A percentile compares a stretch with the other conserved stretches of the same genome.
Evolutionary conservation across 306 rosid species (phyloP).

Genomic region (Dalbergia oliveri): DNA sequence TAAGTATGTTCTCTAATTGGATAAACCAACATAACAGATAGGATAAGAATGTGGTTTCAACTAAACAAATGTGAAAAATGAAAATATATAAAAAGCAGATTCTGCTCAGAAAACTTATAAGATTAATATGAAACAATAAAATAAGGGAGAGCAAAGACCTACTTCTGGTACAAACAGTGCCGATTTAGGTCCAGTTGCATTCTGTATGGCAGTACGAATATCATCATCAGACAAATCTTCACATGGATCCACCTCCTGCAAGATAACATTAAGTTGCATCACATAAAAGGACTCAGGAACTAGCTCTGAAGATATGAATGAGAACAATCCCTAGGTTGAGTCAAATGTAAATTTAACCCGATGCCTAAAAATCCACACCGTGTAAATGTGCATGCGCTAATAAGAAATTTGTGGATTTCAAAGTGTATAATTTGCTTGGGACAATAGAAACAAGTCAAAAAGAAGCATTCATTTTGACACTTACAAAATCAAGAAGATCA

Average conservation of each 20-base stretch:
- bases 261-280: conserved; percentile 39
- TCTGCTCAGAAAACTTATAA: not conserved
- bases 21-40: conserved; percentile 14
- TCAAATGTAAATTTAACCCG: conserved; percentile 4
- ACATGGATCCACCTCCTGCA: conserved; percentile 97
- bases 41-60: not conserved
- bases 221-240: conserved; percentile 96
- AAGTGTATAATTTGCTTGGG: conserved; percentile 13
- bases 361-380: conserved; percentile 8
- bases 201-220: conserved; percentile 95
- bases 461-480: conserved; percentile 19
- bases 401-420: conserved; percentile 10
- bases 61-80: conserved; percentile 18
- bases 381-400: not conserved
- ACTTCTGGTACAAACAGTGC: conserved; percentile 97
- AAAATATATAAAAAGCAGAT: not conserved
- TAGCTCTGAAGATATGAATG: conserved; percentile 33
- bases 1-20: conserved; percentile 14
- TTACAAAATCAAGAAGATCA: conserved; percentile 36
- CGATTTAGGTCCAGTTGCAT: conserved; percentile 93
- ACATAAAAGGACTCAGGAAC: conserved; percentile 37
- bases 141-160: conserved; percentile 48
- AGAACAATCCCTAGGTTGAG: conserved; percentile 1
- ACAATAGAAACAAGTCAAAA: conserved; percentile 5
- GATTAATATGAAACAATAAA: not conserved